Evolutionary conservation across 768 basidiomycete species (phyloP).

Genomic region (Suillus variegatus): DNA sequence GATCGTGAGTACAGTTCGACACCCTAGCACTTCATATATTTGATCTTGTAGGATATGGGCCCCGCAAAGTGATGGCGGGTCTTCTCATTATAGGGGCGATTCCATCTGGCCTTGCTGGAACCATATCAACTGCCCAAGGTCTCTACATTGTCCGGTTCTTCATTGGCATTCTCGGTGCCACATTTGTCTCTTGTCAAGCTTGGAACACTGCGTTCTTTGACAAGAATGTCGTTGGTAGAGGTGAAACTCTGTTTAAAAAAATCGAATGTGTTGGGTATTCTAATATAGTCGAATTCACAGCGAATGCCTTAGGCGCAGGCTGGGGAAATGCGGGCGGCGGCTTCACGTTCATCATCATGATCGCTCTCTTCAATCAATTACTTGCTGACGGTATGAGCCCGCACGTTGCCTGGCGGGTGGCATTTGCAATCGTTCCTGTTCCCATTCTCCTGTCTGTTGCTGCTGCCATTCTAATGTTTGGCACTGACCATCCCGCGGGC

Average conservation of each 20-base stretch:
- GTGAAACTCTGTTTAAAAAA: slow-evolving; percentile 11
- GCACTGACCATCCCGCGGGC: slow-evolving; percentile 56
- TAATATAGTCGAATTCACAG: slow-evolving; percentile 20
- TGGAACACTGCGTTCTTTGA: slow-evolving; percentile 67
- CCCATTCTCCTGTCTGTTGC: slow-evolving; percentile 51
- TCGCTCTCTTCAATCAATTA: slow-evolving; percentile 47
- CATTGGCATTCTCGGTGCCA: slow-evolving; percentile 60
- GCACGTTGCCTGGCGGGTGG: slow-evolving; percentile 52
- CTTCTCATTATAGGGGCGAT: slow-evolving; percentile 56
- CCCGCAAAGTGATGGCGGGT: slow-evolving; percentile 54
- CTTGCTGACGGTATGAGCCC: slow-evolving; percentile 36
- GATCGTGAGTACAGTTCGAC: slow-evolving; percentile 31
- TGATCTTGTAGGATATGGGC: slow-evolving; percentile 40
- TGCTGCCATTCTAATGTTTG: slow-evolving; percentile 41
- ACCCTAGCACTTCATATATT: not conserved
- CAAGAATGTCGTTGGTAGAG: slow-evolving; percentile 44
- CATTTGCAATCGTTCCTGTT: slow-evolving; percentile 59
- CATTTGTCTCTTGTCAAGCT: slow-evolving; percentile 61
- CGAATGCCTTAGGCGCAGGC: slow-evolving; percentile 57
- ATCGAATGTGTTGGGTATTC: not conserved
- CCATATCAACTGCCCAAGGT: slow-evolving; percentile 39
- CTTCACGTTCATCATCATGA: slow-evolving; percentile 59
- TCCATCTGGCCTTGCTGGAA: slow-evolving; percentile 59
- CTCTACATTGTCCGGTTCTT: slow-evolving; percentile 55
- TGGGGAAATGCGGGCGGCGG: slow-evolving; percentile 54